A percentile compares a stretch with the other conserved stretches of the same genome.
phyloP scores from a whole-genome alignment of 2,329 filamentous ascomycete species.

The Sphaerostilbella broomeana region DNA sequence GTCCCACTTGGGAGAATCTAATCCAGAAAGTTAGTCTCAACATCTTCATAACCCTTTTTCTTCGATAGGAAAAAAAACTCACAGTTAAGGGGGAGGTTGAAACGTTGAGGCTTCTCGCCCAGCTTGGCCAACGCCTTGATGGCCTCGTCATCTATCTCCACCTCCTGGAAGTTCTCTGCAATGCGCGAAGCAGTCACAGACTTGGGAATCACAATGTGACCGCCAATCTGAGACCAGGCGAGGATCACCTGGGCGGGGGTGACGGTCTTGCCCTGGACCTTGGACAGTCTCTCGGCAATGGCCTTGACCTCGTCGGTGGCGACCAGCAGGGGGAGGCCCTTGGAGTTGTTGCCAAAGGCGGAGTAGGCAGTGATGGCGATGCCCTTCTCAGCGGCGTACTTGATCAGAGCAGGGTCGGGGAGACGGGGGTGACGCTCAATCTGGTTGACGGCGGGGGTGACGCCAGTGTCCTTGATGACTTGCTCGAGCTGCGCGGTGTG shows the following conservation, averaged over 20 bases:
- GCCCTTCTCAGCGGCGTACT: constrained; percentile 54
- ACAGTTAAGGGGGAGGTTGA: constrained; percentile 40
- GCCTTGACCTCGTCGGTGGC: constrained; percentile 50
- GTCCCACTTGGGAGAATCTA: constrained; percentile 48
- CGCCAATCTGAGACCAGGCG: constrained; percentile 53
- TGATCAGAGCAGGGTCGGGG: constrained; percentile 48
- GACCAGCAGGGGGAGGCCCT: constrained; percentile 45
- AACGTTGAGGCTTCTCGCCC: constrained; percentile 43
- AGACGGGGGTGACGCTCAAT: constrained; percentile 62
- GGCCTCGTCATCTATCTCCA: constrained; percentile 53
- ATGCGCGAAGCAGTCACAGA: constrained; percentile 63
- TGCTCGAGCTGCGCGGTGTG: constrained; percentile 39
- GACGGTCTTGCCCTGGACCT: constrained; percentile 30
- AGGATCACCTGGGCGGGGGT: constrained; percentile 42
- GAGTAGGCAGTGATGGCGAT: constrained; percentile 64
- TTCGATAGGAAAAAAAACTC: constrained; percentile 18
- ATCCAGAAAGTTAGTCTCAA: neutral
- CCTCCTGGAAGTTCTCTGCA: constrained; percentile 61
- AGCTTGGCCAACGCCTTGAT: constrained; percentile 56
- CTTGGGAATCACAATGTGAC: constrained; percentile 69
- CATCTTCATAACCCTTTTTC: neutral
- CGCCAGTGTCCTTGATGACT: constrained; percentile 51
- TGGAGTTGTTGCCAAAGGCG: constrained; percentile 42
- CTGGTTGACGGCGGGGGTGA: constrained; percentile 59
- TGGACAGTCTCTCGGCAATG: constrained; percentile 43